A percentile compares a stretch with the other conserved stretches of the same genome.
phyloP scores from a whole-genome alignment of 1,284 basidiomycete genomes.

The Inonotus obliquus region DNA sequence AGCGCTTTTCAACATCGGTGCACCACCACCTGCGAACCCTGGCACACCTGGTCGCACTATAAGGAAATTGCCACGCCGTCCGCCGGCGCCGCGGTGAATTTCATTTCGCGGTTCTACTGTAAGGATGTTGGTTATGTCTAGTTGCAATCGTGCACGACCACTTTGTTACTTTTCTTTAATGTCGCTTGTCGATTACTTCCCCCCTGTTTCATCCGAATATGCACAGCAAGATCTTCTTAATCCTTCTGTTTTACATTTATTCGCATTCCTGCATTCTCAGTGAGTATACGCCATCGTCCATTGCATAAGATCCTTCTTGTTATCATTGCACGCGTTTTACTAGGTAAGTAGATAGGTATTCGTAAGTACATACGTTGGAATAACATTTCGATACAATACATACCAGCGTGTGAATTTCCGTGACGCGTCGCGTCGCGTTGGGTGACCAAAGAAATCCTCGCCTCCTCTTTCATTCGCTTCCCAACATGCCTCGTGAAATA shows the following conservation, averaged over 20 bases:
- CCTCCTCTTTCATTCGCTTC: conserved; percentile 4
- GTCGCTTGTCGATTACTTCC: neutral
- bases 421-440: conserved; percentile 6
- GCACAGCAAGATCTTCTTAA: neutral
- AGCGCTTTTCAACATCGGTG: conserved; percentile 31
- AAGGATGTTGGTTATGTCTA: neutral
- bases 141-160: neutral
- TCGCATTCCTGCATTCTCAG: neutral
- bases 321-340: conserved; percentile 9
- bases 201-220: neutral
- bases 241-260: neutral
- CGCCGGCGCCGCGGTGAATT: conserved; percentile 10
- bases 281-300: conserved; percentile 6
- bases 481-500: conserved; percentile 77
- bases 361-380: conserved; percentile 5
- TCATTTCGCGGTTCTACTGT: neutral
- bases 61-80: conserved; percentile 46
- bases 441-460: neutral
- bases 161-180: neutral
- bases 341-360: conserved; percentile 1
- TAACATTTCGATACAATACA: neutral
- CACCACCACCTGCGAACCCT: conserved; percentile 30
- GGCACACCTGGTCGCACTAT: conserved; percentile 40
- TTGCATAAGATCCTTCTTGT: conserved; percentile 16
- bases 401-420: neutral